Conservation (phyloP, 2,329 filamentous ascomycete species). For the Trichothecium sympodiale region DNA sequence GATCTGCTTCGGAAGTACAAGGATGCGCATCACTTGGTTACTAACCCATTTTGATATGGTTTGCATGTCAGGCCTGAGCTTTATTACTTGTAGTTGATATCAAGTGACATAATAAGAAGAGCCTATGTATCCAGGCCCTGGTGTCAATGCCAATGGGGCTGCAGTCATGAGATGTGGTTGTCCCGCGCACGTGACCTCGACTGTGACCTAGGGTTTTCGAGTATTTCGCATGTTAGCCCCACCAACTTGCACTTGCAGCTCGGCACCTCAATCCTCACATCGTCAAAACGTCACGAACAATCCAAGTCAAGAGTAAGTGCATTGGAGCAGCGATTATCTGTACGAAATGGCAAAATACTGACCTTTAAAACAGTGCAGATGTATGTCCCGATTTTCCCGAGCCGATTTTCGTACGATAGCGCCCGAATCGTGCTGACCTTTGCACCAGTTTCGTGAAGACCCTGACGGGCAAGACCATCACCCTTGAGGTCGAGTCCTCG, state of each 20-base stretch:
- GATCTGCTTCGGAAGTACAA: too few relatives aligned
- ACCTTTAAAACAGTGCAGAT: conserved; percentile 67
- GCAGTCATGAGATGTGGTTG: too few relatives aligned
- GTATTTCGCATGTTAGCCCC: conserved; percentile 23
- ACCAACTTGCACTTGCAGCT: conserved; percentile 30
- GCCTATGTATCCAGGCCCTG: too few relatives aligned
- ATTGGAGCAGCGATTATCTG: conserved; percentile 2
- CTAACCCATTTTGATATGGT: not conserved
- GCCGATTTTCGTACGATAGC: conserved; percentile 6
- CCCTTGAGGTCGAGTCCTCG: conserved; percentile 96
- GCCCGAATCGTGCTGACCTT: conserved; percentile 17
- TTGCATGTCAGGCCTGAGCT: too few relatives aligned
- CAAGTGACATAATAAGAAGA: conserved; percentile 1
- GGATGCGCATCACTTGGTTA: too few relatives aligned
- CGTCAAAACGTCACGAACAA: conserved; percentile 36
- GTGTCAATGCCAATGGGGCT: too few relatives aligned
- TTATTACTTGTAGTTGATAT: too few relatives aligned
- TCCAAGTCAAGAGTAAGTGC: conserved; percentile 48
- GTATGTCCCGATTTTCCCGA: conserved; percentile 42
- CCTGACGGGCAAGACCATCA: conserved; percentile 99
- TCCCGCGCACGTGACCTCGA: conserved; percentile 1
- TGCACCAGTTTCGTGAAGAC: conserved; percentile 92
- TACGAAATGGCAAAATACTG: conserved; percentile 25
- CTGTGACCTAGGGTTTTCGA: conserved; percentile 24
- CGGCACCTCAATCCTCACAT: conserved; percentile 26